Base-by-base conservation (phyloP, 73 alveolate genomes). In the Breviolum minutum region DNA sequence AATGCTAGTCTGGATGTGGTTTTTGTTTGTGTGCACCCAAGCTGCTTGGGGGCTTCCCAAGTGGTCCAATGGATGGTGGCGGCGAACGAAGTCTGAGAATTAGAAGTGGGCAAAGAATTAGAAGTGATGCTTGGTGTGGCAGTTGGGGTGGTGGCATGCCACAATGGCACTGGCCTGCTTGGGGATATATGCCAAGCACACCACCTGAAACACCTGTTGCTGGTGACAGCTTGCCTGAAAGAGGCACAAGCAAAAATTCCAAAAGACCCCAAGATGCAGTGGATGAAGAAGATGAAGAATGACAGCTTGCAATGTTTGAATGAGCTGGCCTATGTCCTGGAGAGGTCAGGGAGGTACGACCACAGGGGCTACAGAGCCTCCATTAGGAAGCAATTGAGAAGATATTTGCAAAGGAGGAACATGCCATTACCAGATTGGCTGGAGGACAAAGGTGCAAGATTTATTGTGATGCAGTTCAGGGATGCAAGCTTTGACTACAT, bases 191-290 rank as follows among this genome's bases (percentile, higher is more conserved):
- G n/a, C n/a, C n/a, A n/a, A n/a, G n/a, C 74, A 66, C 11, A 17
- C 74, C 11, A 17, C 74, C 17, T 66, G 74, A 17, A 11, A 11
- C 74, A 13, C n/a, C n/a, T n/a, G n/a, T n/a, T n/a, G 24, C 74
- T n/a, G n/a, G 60, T n/a, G 60, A 66, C 22, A 5, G 84, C 48
- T 19, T 66, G 70, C 82, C 84, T 63, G 95, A 16, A 9, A 14
- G 14, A 24, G 84, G 83, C 83, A 32, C 85, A 87, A 87, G 84
- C 85, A 87, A 48, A 64, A 87, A 54, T 54, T 29, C 27, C 64
- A 87, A 70, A 87, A 66, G 69, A 10, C n/a, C n/a, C 71, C 64
- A 82, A 48, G 11, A 22, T 10, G 54, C 6, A 32, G 19, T 82
- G 19, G 32, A 40, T 16, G 22, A 4, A 7, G 40, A 14, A 19